Conservation (phyloP, 192 early-diverging fungal species). For the Mortierella claussenii region DNA sequence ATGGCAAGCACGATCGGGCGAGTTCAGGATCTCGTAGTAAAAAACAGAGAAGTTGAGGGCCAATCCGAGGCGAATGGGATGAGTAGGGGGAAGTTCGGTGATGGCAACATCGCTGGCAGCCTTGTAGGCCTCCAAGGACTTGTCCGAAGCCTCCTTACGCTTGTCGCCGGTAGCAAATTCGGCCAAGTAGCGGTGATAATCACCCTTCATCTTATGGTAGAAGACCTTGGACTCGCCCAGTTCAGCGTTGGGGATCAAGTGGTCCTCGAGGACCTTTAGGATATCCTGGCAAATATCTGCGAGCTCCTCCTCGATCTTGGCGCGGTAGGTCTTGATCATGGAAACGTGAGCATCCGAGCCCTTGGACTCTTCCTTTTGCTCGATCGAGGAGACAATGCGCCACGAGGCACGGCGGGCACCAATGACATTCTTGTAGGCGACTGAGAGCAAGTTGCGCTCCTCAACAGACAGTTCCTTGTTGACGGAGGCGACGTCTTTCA, state of each 20-base stretch:
- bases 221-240: conserved; percentile 99
- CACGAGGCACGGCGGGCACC: conserved; percentile 98
- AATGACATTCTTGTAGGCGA: conserved; percentile 99
- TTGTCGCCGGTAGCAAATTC: conserved; percentile 93
- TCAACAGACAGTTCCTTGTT: conserved; percentile 92
- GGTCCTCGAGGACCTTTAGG: conserved; percentile 86
- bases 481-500: conserved; percentile 74
- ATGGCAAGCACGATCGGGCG: conserved; percentile 96
- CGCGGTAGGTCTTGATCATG: conserved; percentile 94
- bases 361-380: conserved; percentile 98
- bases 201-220: conserved; percentile 99
- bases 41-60: conserved; percentile 99
- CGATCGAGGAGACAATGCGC: conserved; percentile 99
- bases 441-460: conserved; percentile 98
- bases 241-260: conserved; percentile 91
- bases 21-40: conserved; percentile 99
- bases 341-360: conserved; percentile 91
- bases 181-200: conserved; percentile 99
- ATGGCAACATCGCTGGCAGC: conserved; percentile 94
- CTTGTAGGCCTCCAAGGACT: conserved; percentile 95
- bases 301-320: conserved; percentile 96
- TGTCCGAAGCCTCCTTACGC: conserved; percentile 82
- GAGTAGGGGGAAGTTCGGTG: conserved; percentile 94
- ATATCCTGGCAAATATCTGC: conserved; percentile 96
- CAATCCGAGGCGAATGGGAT: conserved; percentile 98